A percentile compares a stretch with the other conserved stretches of the same genome.
phyloP scores from a whole-genome alignment of 352 stramenopile genomes.

The Phytophthora hibernalis region DNA sequence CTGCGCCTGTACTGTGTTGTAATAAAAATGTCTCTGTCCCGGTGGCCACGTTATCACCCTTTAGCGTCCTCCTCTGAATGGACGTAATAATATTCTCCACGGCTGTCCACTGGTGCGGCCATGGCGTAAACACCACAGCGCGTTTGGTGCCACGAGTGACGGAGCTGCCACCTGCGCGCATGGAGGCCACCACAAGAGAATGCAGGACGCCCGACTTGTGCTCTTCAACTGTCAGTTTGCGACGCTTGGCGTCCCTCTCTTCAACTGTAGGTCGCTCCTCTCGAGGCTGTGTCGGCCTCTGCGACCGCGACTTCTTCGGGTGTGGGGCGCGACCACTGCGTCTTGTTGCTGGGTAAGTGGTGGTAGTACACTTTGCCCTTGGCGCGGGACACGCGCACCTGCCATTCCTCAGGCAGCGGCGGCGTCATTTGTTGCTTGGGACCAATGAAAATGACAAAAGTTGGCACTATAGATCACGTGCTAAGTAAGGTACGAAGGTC shows the following conservation, averaged over 20 bases:
- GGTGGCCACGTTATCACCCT: conserved; percentile 17
- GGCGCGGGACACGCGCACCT: conserved; percentile 71
- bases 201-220: conserved; percentile 15
- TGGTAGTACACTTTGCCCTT: conserved; percentile 82
- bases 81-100: conserved; percentile 61
- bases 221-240: conserved; percentile 27
- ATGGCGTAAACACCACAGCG: conserved; percentile 54
- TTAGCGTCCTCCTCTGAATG: conserved; percentile 38
- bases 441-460: too few relatives aligned
- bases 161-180: conserved; percentile 59
- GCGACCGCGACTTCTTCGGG: conserved; percentile 7
- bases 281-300: neutral
- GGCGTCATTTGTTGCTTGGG: too few relatives aligned
- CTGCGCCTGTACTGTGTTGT: conserved; percentile 84
- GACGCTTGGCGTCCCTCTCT: conserved; percentile 15
- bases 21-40: conserved; percentile 61
- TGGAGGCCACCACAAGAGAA: conserved; percentile 53
- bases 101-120: conserved; percentile 67
- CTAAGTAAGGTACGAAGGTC: too few relatives aligned
- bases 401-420: conserved; percentile 59
- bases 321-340: conserved; percentile 66
- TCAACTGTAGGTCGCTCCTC: neutral
- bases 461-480: too few relatives aligned
- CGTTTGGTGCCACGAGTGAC: conserved; percentile 36
- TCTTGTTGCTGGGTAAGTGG: conserved; percentile 54